Percentiles rank a stretch among this genome's conserved stretches.
Evolutionary conservation across 768 basidiomycete genomes (phyloP).

Genomic region (Leccinum fibrillosum): DNA sequence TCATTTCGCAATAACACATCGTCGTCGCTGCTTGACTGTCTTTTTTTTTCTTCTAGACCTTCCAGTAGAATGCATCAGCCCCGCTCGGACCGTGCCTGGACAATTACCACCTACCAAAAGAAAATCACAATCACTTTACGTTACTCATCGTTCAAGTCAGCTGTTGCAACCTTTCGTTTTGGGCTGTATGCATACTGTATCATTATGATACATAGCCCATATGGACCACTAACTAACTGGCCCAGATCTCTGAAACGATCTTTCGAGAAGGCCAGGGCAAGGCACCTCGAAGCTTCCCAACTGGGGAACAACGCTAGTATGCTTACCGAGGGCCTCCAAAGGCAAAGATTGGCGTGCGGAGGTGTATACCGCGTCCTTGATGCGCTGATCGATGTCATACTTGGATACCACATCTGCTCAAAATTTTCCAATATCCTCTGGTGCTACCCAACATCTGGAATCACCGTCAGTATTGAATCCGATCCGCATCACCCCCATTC

Average conservation of each 20-base stretch:
- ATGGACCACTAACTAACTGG: background rate
- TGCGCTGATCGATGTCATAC: slow-evolving; percentile 3
- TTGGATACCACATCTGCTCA: background rate
- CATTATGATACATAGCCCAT: background rate
- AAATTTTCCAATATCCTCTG: background rate
- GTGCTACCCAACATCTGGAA: background rate
- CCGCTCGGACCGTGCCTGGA: background rate
- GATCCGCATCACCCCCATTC: background rate
- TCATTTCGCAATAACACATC: background rate
- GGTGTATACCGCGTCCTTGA: slow-evolving; percentile 4
- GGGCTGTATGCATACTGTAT: background rate
- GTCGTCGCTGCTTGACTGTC: background rate
- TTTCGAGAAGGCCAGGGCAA: slow-evolving; percentile 1
- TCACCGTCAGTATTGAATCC: background rate
- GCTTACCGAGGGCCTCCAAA: background rate
- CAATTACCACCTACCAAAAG: background rate
- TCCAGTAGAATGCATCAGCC: background rate
- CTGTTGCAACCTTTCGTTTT: background rate
- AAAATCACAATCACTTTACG: background rate
- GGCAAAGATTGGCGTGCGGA: slow-evolving; percentile 16
- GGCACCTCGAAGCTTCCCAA: background rate
- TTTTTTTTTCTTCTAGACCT: background rate
- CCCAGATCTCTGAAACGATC: background rate
- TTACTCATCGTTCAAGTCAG: background rate
- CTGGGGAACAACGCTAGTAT: slow-evolving; percentile 1